phyloP scores from a whole-genome alignment of 495 filamentous ascomycete genomes.

The Hypomontagnella monticulosa region DNA sequence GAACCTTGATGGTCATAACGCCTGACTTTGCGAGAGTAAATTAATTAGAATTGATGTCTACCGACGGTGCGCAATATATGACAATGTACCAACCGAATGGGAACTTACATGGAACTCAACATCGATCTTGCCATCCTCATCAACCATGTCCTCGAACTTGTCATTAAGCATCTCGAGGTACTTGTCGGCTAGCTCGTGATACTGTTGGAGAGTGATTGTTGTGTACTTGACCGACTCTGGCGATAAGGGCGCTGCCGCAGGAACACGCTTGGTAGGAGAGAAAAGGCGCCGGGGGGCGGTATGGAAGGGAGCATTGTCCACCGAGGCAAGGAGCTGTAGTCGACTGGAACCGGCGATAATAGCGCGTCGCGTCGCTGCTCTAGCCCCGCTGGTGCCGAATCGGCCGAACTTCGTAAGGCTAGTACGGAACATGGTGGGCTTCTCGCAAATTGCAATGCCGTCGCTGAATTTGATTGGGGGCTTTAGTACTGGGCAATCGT shows the following conservation, averaged over 20 bases:
- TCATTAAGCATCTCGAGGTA: constrained; percentile 69
- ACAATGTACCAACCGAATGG: constrained; percentile 47
- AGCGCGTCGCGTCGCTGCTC: constrained; percentile 13
- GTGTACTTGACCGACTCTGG: constrained; percentile 37
- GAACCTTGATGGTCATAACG: constrained; percentile 76
- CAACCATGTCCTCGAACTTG: constrained; percentile 71
- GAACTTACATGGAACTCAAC: constrained; percentile 66
- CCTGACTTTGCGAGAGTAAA: constrained; percentile 68
- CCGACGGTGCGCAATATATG: no score
- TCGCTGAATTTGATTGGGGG: background rate
- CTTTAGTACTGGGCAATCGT: background rate
- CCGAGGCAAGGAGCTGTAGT: constrained; percentile 6
- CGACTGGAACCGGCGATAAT: constrained; percentile 5
- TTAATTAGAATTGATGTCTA: constrained; percentile 17
- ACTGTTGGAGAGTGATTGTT: constrained; percentile 52
- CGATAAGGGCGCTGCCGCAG: constrained; percentile 29
- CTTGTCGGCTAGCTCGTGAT: constrained; percentile 58
- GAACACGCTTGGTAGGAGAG: constrained; percentile 37
- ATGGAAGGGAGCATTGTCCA: constrained; percentile 8
- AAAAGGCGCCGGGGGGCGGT: constrained; percentile 12
- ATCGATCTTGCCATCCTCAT: constrained; percentile 71
- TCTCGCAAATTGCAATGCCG: background rate
- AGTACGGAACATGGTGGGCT: constrained; percentile 44
- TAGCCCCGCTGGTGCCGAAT: constrained; percentile 27
- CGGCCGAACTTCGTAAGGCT: constrained; percentile 40